phyloP scores from a whole-genome alignment of 1,284 basidiomycete genomes.

The Calocybe gambosa region DNA sequence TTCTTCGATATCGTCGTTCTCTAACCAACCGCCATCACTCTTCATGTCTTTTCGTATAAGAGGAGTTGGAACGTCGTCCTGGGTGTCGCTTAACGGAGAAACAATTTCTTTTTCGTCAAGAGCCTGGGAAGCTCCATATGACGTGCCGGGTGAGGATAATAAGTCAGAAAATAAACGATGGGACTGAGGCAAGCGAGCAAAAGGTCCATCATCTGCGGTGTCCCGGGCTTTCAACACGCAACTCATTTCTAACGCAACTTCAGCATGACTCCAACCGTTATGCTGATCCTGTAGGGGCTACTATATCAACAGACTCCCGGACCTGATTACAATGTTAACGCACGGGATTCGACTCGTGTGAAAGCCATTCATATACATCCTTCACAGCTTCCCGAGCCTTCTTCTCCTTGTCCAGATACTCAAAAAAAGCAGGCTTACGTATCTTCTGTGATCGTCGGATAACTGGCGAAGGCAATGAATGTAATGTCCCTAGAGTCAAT shows the following conservation, averaged over 20 bases:
- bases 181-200: constrained; percentile 30
- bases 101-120: constrained; percentile 32
- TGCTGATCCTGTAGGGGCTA: constrained; percentile 6
- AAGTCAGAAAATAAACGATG: constrained; percentile 54
- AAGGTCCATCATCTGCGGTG: not conserved
- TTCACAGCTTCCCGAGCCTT: constrained; percentile 53
- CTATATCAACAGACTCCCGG: constrained; percentile 5
- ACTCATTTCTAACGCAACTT: constrained; percentile 56
- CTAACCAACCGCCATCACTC: constrained; percentile 16
- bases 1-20: constrained; percentile 18
- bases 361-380: constrained; percentile 54
- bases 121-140: constrained; percentile 26
- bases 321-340: constrained; percentile 2
- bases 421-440: constrained; percentile 72
- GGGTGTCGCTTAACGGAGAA: constrained; percentile 21
- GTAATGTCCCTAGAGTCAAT: constrained; percentile 70
- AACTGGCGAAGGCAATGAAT: constrained; percentile 85
- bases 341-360: constrained; percentile 22
- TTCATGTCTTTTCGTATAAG: constrained; percentile 3
- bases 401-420: constrained; percentile 45
- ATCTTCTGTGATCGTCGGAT: constrained; percentile 72
- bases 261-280: constrained; percentile 48
- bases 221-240: constrained; percentile 48
- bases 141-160: constrained; percentile 32
- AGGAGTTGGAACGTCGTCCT: constrained; percentile 4